These are phyloP conservation scores for Phytophthora fragariaefolia DNA, from an alignment of 352 stramenopile genomes.

Conservation along the genomic window DNA sequence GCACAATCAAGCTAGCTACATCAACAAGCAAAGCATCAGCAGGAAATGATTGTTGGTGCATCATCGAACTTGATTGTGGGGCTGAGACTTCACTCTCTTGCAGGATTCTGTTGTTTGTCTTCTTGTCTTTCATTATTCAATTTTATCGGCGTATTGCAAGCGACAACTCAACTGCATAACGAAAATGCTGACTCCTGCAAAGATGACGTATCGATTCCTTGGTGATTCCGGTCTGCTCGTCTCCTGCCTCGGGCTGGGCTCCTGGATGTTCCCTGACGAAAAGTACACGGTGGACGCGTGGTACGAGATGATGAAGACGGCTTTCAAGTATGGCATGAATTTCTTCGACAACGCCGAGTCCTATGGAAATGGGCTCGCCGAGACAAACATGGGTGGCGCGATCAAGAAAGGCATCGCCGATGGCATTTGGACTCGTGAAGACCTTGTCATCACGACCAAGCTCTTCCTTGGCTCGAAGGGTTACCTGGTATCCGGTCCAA, in stretches of 20 bases:
- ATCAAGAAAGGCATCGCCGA: conserved; percentile 18
- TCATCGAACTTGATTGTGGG: too few species aligned
- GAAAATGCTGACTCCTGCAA: conserved; percentile 2
- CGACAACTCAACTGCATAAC: too few species aligned
- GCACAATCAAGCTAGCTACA: too few species aligned
- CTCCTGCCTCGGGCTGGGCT: conserved; percentile 46
- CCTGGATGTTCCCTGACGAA: conserved; percentile 29
- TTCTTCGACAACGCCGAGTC: conserved; percentile 24
- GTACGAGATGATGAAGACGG: conserved; percentile 19
- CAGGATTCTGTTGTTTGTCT: too few species aligned
- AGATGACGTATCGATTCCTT: conserved; percentile 60
- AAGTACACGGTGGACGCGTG: conserved; percentile 10
- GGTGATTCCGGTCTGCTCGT: conserved; percentile 51
- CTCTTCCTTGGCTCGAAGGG: conserved; percentile 29
- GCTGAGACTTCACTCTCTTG: too few species aligned
- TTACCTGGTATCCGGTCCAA: not conserved
- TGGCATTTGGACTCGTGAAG: conserved; percentile 5
- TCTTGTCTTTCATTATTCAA: not conserved
- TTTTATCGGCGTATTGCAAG: too few species aligned
- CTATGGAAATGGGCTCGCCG: conserved; percentile 4
- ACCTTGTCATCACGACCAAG: conserved; percentile 47
- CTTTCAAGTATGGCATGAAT: conserved; percentile 12
- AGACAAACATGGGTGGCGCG: not conserved
- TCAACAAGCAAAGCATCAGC: too few species aligned
- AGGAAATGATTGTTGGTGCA: too few species aligned